Evolutionary conservation across 208 protist genomes (phyloP).

Genomic region (Wallacemonas rigidus): DNA sequence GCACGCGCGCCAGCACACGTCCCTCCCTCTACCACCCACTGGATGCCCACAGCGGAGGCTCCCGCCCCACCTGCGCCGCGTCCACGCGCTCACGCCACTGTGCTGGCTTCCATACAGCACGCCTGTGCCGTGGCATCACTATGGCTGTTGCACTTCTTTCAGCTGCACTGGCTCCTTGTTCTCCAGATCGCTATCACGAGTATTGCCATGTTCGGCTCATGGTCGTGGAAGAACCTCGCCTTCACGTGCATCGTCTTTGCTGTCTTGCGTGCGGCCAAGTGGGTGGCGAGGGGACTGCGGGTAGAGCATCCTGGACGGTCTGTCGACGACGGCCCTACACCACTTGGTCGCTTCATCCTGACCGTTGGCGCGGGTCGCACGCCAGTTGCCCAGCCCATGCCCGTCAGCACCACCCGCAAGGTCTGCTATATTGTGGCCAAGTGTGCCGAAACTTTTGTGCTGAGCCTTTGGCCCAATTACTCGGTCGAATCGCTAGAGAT

Average conservation of each 20-base stretch:
- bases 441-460: constrained; percentile 61
- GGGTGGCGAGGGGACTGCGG: constrained; percentile 6
- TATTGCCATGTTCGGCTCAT: constrained; percentile 11
- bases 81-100: neutral
- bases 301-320: neutral
- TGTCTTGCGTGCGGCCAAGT: neutral
- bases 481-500: constrained; percentile 58
- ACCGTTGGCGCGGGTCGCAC: neutral
- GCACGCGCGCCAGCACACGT: too few species aligned
- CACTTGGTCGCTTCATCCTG: constrained; percentile 5
- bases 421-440: constrained; percentile 58
- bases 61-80: neutral
- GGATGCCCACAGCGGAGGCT: neutral
- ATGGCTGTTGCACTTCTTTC: neutral
- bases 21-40: too few species aligned
- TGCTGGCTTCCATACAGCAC: neutral
- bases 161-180: constrained; percentile 1
- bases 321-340: constrained; percentile 13
- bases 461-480: constrained; percentile 74
- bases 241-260: constrained; percentile 14
- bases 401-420: constrained; percentile 28
- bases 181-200: constrained; percentile 6
- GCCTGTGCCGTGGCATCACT: neutral
- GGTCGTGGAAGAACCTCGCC: constrained; percentile 10
- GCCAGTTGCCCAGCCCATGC: neutral